Base-by-base conservation (phyloP, 441 rosid genomes). In the Macaranga tanarius region DNA sequence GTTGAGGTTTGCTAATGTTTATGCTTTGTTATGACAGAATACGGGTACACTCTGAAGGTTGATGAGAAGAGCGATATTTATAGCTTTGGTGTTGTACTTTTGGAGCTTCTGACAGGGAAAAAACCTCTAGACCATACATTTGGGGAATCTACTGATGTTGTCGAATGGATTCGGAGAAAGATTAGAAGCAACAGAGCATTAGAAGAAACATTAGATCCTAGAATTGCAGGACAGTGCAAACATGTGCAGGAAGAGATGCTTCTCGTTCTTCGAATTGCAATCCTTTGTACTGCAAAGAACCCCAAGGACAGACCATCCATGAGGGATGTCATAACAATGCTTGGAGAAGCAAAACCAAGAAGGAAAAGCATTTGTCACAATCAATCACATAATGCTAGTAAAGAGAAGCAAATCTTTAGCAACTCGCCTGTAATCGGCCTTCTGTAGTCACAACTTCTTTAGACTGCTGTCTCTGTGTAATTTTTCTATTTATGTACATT, bases 21-120 rank as follows among this genome's bases (percentile, higher is more conserved):
- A 59, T 64, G 25, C 22, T 51, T 20, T 66, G 12, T 42, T 42
- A 1, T 71, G 67, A 58, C 90, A 90, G 97, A 95, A 84, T 95
- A 92, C 16, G 98, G 98, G 62, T 95, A 92, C 77, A 85, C 95
- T n/a, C 67, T 91, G 68, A 95, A 91, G 86, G 91, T 95, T 2
- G 93, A 90, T 59, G 97, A 88, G 84, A 95, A 88, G 90, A 95
- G 93, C n/a, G 98, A 95, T 75, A 81, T 91, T 31, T 95, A 95
- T 71, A 92, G 98, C 70, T 80, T 85, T 3, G 97, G 98, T 0
- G 95, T 95, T 1, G 95, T 92, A 66, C 89, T 95, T 61, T 62
- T 92, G 45, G 99, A 95, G 85, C 85, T 91, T 73, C 70, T 95
- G 59, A 89, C 98, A 0, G 98, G 96, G 72, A 92, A 84, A 75